Evolutionary conservation across 2,329 filamentous ascomycete genomes (phyloP), one percentile per base, ranked within the genome.

Genomic region (Lachnellula subtilissima): DNA sequence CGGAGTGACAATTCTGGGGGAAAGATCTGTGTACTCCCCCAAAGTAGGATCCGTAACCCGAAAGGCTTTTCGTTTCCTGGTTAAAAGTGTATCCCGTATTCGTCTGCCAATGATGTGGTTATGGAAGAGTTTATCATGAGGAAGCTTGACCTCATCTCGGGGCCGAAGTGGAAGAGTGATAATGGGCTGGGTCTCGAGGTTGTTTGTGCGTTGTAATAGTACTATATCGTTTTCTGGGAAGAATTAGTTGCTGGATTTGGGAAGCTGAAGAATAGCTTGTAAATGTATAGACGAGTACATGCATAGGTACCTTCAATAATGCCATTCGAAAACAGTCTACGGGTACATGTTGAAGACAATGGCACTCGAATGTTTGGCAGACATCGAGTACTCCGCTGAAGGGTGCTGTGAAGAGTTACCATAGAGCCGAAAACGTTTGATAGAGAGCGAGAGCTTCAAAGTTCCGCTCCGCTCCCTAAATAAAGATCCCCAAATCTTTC

Each of bases 1-100:
- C 65, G 89, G 89, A 53, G 89, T 93, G n/a, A 91, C 89, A 14
- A 86, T 71, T 55, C 89, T 81, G 61, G 80, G 80, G 48, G 80
- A 85, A 57, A 87, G 73, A 48, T 82, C 76, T 52, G 91, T 82
- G 73, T 92, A 92, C 71, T 91, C 85, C 48, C 85, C 85, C 55
- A 94, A 73, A 0, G 85, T 86, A 15, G 88, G 86, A 60, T 84
- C 80, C 53, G 81, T 79, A 42, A 90, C 61, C 23, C 64, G 59
- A 54, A 65, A 71, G 25, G 57, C 43, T 7, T 51, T 40, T 19
- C 60, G 56, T 56, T 63, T 65, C 36, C 52, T 61, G 4, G 54
- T 61, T 15, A 43, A 47, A 12, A 64, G 57, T 3, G 57, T 46
- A 50, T 66, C 60, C 17, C 66, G 54, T 4, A 64, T 22, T 14